phyloP scores from a whole-genome alignment of 1,139 yeast species.

The Saccharomyces hybrid region DNA sequence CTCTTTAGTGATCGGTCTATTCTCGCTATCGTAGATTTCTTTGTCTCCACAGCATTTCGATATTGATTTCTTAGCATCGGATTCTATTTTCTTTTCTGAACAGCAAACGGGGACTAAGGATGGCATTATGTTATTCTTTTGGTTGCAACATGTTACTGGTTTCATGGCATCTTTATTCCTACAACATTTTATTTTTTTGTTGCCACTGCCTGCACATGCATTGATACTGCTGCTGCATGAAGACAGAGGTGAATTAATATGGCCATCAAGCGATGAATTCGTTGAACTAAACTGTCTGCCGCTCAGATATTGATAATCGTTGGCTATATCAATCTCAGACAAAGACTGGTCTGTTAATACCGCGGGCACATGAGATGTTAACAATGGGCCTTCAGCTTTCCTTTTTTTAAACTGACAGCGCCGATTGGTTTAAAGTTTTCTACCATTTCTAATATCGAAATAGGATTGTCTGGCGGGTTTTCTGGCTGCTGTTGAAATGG shows the following conservation, averaged over 20 bases:
- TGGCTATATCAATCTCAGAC: neutral
- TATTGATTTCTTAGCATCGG: neutral
- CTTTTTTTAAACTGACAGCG: constrained; percentile 49
- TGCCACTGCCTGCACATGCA: neutral
- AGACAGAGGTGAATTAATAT: neutral
- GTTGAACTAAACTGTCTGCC: neutral
- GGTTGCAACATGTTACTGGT: neutral
- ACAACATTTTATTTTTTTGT: neutral
- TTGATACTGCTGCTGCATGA: neutral
- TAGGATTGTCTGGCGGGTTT: neutral
- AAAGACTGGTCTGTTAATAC: neutral
- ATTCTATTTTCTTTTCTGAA: neutral
- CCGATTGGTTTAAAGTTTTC: constrained; percentile 47
- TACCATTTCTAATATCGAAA: constrained; percentile 33
- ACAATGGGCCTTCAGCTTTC: neutral
- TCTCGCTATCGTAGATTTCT: neutral
- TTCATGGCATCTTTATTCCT: neutral
- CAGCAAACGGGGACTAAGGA: neutral
- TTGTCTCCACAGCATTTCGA: constrained; percentile 1
- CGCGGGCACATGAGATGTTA: neutral
- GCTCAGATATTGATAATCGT: neutral
- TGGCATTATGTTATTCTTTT: neutral
- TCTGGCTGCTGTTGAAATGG: neutral
- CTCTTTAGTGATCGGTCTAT: neutral
- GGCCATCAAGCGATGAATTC: neutral